phyloP scores from a whole-genome alignment of 805 yeast species.

The Nakazawaea ernobii region DNA sequence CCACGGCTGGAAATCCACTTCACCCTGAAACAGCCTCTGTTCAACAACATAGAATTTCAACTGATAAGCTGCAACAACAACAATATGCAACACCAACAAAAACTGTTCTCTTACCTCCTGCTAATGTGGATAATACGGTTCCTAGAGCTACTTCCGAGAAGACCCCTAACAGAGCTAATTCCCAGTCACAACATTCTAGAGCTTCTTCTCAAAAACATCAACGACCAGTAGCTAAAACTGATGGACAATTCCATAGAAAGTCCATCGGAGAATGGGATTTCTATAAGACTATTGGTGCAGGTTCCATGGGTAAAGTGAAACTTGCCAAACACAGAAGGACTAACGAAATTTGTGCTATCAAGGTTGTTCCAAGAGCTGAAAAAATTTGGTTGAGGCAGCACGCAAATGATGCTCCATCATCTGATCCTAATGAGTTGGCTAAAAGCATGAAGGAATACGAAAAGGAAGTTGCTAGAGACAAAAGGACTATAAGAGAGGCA shows the following conservation, averaged over 20 bases:
- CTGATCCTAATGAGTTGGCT: constrained; percentile 47
- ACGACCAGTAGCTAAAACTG: constrained; percentile 10
- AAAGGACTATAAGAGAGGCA: constrained; percentile 90
- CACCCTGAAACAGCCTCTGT: too few relatives aligned
- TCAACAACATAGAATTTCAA: too few relatives aligned
- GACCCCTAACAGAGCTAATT: constrained; percentile 1
- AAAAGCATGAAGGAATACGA: constrained; percentile 67
- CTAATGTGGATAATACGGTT: constrained; percentile 1
- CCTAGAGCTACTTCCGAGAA: not conserved
- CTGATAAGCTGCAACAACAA: too few relatives aligned
- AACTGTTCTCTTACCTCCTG: constrained; percentile 9
- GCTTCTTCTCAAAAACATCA: constrained; percentile 8
- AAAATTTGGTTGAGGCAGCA: constrained; percentile 70
- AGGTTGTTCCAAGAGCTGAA: constrained; percentile 88
- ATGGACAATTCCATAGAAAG: constrained; percentile 65
- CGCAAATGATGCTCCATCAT: constrained; percentile 61
- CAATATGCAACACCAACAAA: not conserved
- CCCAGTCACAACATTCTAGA: constrained; percentile 8
- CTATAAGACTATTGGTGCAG: constrained; percentile 92
- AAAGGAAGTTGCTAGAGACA: constrained; percentile 84
- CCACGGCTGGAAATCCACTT: too few relatives aligned
- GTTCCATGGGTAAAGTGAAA: constrained; percentile 98
- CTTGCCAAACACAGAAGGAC: constrained; percentile 82
- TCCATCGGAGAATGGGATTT: constrained; percentile 97
- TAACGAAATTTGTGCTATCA: constrained; percentile 81